Base-by-base conservation (phyloP, 169 alveolate genomes). In the Plasmodium gaboni region DNA sequence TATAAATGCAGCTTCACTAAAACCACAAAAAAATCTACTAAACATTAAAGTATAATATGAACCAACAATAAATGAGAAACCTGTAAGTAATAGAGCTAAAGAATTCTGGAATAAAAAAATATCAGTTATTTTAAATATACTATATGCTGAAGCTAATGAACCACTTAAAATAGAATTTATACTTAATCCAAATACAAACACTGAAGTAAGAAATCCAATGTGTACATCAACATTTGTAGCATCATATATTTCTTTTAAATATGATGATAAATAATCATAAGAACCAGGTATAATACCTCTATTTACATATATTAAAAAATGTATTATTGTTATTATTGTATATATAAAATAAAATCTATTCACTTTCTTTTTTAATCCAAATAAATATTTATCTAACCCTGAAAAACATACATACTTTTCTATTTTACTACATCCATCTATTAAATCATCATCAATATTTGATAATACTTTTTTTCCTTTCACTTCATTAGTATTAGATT, bases 271-370 rank as follows among this genome's bases (percentile, higher is more conserved):
- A 32, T 51, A 78, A 44, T 78, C 89, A 59, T 78, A 78, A n/a
- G 89, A 78, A 3, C 89, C 89, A 2, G 89, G 76, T 9, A 78
- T 64, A 9, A 65, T 64, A 64, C 89, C 89, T 78, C 89, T 78
- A 57, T 78, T 78, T 17, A 67, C 70, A 32, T 78, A 78, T 28
- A 78, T 65, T 15, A 70, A 50, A 50, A 78, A 65, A 65, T 78
- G 68, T 19, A 78, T 65, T 59, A 53, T 48, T 1, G 89, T 78
- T 28, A 78, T 9, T 9, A 78, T 17, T 13, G 50, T n/a, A 38
- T 78, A 78, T 5, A 78, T 78, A n/a, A 78, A 78, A 3, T 63
- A 78, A 64, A 78, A 78, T 28, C 8, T 78, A 57, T 64, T 78
- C 6, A 67, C 89, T 50, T 46, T 78, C 4, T 50, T 28, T 12